Percentiles rank a stretch among this genome's conserved stretches.
Evolutionary conservation across 495 filamentous ascomycete genomes (phyloP).

Genomic region (Staphylotrichum tortipilum): DNA sequence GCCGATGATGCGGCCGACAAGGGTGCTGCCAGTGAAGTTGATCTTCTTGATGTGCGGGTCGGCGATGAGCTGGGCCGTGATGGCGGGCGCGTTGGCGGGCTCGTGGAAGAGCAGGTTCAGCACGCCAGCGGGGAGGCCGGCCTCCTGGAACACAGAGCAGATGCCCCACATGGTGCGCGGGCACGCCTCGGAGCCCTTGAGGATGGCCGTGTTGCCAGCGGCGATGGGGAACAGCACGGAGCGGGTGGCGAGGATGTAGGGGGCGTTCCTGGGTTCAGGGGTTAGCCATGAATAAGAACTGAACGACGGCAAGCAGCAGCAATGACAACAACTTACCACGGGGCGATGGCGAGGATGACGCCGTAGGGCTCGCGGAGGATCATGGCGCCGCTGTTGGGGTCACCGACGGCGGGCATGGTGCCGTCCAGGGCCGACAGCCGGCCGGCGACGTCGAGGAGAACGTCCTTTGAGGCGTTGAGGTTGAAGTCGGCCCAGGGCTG

Average conservation of each 20-base stretch:
- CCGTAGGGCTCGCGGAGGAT: slow-evolving; percentile 76
- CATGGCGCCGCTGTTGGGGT: slow-evolving; percentile 54
- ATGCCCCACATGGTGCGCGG: slow-evolving; percentile 70
- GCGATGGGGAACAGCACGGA: slow-evolving; percentile 69
- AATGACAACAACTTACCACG: slow-evolving; percentile 54
- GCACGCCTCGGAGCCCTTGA: slow-evolving; percentile 59
- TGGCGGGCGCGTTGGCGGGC: slow-evolving; percentile 42
- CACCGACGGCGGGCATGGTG: slow-evolving; percentile 45
- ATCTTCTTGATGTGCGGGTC: slow-evolving; percentile 51
- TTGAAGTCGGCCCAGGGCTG: slow-evolving; percentile 54
- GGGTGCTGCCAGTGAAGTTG: slow-evolving; percentile 59
- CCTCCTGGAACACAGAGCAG: slow-evolving; percentile 59
- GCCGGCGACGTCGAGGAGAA: slow-evolving; percentile 63
- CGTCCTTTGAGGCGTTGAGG: slow-evolving; percentile 46
- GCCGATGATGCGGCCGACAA: slow-evolving; percentile 50
- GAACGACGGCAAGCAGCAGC: no score
- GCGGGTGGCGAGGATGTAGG: slow-evolving; percentile 60
- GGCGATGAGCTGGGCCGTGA: slow-evolving; percentile 50
- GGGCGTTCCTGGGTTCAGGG: slow-evolving; percentile 57
- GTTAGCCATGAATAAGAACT: slow-evolving; percentile 16
- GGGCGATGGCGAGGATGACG: slow-evolving; percentile 72
- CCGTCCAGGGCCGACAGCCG: slow-evolving; percentile 54
- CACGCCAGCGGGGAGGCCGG: slow-evolving; percentile 56
- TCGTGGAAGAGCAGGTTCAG: slow-evolving; percentile 50
- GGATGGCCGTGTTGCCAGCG: slow-evolving; percentile 56